Base-by-base conservation (phyloP, 257 asterid genomes). In the Cordia subcordata region DNA sequence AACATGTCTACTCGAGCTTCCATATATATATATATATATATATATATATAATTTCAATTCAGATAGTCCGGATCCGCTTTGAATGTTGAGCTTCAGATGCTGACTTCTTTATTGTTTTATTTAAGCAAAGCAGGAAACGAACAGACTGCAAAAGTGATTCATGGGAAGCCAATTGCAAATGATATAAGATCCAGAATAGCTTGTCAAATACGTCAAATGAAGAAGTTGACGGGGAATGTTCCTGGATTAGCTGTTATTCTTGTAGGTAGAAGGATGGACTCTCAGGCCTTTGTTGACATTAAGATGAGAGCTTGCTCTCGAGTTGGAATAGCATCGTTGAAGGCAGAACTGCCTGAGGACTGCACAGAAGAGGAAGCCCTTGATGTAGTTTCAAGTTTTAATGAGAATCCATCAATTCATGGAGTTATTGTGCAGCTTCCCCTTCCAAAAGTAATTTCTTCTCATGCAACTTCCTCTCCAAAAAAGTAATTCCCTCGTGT, bases 371-470 rank as follows among this genome's bases (percentile, higher is more conserved):
- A 18, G 45, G 71, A 72, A 49, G 57, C 57, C 44, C 32, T 42
- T 47, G 50, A 55, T 45, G 70, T 54, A 15, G 60, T 72, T 50
- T 68, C 71, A 37, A 57, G 70, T 45, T 60, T 67, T 39, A 63
- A 63, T 27, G 60, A 61, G 50, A 49, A 63, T 54, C 74, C 64
- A 15, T 23, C 22, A 0, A 19, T 67, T 45, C 67, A 67, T 63
- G 78, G 70, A 20, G 37, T 72, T 45, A 40, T 67, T 23, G 68
- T 72, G 56, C 74, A 72, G 53, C 78, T 67, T 58, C 78, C 74
- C 19, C 59, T 72, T 0, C 67, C 78, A 35, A 63, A 63, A 67
- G 77, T 72, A 66, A 72, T 10, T 60, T 23, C 42, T 39, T 50
- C 5, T 5, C 17, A n/a, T n/a, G n/a, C n/a, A n/a, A n/a, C n/a